Base-by-base conservation (phyloP, 768 basidiomycete genomes). In the Cantharellus cinnabarinus region DNA sequence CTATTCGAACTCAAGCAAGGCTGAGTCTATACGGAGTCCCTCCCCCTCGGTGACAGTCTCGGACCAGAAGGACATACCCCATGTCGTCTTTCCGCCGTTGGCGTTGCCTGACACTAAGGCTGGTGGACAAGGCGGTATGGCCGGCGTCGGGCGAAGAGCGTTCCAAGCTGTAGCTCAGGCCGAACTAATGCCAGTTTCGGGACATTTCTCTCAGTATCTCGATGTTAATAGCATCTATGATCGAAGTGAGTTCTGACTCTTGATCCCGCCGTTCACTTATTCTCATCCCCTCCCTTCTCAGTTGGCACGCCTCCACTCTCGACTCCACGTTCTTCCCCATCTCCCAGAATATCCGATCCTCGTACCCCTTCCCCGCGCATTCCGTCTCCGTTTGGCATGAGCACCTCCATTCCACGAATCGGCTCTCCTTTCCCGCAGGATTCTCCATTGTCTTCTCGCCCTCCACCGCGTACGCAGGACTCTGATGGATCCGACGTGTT, bases 191-290 rank as follows among this genome's bases (percentile, higher is more conserved):
- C 42, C 60, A 59, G 37, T 5, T 38, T 39, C 38, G 14, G 38
- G 10, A 10, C 29, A 10, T 48, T 48, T 48, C 44, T 10, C 77
- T 5, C 72, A 70, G 44, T 73, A 70, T 63, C 67, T 80, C 60
- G 75, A 80, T 62, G 76, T 75, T 58, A 72, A 74, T 60, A 66
- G 72, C 37, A 60, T 66, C 14, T 7, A 37, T 54, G 52, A 37
- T 37, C 7, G 52, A 10, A 37, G 52, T 54, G 35, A 7, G 52
- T 37, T 54, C 35, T 37, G 52, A 37, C 10, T 37, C 35, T 54
- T 37, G 20, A 29, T 29, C 20, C 20, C 20, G 20, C 20, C 1
- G 1, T 54, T 7, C 10, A 54, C 35, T 54, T 10, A 54, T 37
- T 37, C 10, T 10, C 38, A 10, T 54, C 35, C 38, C 7, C 1